Conservation (phyloP, 148 eudicot species). For the Hydrangea macrophylla region DNA sequence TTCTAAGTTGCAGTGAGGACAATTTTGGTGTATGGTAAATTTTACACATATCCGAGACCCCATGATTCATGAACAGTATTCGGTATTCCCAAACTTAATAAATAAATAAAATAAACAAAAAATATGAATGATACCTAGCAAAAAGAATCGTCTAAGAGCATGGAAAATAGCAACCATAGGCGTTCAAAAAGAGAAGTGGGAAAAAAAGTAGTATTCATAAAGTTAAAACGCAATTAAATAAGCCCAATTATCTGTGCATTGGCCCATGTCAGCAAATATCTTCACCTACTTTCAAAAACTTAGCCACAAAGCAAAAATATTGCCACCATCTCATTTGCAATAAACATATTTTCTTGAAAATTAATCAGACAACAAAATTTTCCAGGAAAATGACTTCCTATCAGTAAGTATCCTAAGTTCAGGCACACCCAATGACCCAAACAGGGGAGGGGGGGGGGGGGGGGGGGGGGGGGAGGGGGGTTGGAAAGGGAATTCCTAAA, state of each 20-base stretch:
- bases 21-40: too few species aligned
- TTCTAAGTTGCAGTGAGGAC: too few species aligned
- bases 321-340: too few species aligned
- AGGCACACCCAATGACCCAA: too few species aligned
- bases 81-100: neutral
- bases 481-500: neutral
- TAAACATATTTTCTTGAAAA: too few species aligned
- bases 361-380: neutral
- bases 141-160: constrained; percentile 1
- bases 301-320: neutral
- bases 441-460: too few species aligned
- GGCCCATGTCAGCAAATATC: neutral
- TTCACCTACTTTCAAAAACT: neutral
- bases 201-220: neutral
- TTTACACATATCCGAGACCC: too few species aligned
- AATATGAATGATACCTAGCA: neutral
- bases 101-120: neutral
- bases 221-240: neutral
- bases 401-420: too few species aligned
- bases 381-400: too few species aligned
- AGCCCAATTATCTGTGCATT: too few species aligned
- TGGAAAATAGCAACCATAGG: constrained; percentile 1
- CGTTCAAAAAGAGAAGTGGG: neutral
- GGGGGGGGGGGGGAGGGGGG: neutral
- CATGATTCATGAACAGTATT: too few species aligned